Base-by-base conservation (phyloP, 2,329 filamentous ascomycete species). In the Penicillium crustosum region DNA sequence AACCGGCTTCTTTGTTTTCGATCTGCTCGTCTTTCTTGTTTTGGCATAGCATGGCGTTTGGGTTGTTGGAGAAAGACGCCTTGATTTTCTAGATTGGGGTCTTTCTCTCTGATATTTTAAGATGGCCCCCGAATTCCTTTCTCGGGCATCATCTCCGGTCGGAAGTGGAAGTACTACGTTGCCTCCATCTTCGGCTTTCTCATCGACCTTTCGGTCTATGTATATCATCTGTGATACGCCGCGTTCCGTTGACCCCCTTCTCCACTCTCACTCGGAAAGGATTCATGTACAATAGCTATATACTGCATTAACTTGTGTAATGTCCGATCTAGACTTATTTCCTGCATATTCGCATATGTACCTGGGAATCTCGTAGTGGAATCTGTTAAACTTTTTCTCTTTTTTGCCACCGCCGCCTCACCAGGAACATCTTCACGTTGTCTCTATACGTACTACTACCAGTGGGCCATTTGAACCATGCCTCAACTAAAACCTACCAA, bases 31-130 rank as follows among this genome's bases (percentile, higher is more conserved):
- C 53, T 63, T 59, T 62, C 54, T 67, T 61, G 52, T 62, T 68
- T 68, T 72, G 66, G 73, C 73, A 76, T 76, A 76, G 73, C 73
- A 76, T 69, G 73, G 73, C 73, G 73, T 76, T 75, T 65, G 63
- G 67, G 66, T 67, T 65, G 62, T 61, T 63, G 65, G 62, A 60
- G 64, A 67, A 63, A 55, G 51, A 66, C 59, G 57, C 57, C 39
- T 59, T 61, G 51, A 59, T 55, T 55, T 49, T 57, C 51, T 66
- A 65, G 57, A 65, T 47, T 53, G 55, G 35, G 53, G 49, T 53
- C 49, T 57, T 54, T 48, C 49, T 56, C 53, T 39, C 47, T 57
- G 27, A 53, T 53, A 45, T 42, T 52, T 52, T 23, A 49, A 48
- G 55, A 50, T 50, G 53, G 36, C n/a, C 36, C 12, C 41, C 10